A percentile compares a stretch with the other conserved stretches of the same genome.
Conservation (phyloP, 1,284 basidiomycete genomes). For the Caloboletus inedulis region DNA sequence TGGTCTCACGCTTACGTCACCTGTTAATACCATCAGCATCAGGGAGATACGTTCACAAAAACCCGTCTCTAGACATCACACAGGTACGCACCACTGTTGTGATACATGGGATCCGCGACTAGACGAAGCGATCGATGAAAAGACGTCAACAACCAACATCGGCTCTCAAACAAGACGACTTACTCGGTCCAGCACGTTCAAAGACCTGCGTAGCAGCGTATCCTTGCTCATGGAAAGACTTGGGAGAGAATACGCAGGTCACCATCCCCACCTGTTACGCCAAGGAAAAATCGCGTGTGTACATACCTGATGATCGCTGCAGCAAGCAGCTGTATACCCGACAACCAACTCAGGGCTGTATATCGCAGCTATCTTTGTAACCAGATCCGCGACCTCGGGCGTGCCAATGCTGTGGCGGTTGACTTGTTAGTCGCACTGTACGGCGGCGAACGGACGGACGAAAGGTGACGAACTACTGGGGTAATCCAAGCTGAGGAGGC, state of each 20-base stretch:
- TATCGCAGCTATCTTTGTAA: constrained; percentile 67
- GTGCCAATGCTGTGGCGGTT: constrained; percentile 64
- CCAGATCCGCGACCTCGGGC: constrained; percentile 68
- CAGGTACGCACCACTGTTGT: constrained; percentile 60
- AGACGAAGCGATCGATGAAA: constrained; percentile 3
- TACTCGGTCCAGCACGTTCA: constrained; percentile 76
- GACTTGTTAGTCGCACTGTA: background rate
- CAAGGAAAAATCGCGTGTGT: background rate
- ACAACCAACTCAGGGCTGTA: constrained; percentile 82
- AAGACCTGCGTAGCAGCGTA: constrained; percentile 81
- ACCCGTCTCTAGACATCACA: background rate
- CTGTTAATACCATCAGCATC: constrained; percentile 36
- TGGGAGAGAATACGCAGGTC: background rate
- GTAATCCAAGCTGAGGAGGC: constrained; percentile 77
- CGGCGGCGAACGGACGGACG: background rate
- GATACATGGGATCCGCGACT: constrained; percentile 85
- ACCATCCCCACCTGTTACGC: background rate
- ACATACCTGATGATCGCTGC: constrained; percentile 78
- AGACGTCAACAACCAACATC: background rate
- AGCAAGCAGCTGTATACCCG: constrained; percentile 77
- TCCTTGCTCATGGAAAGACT: constrained; percentile 80
- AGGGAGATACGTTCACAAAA: background rate
- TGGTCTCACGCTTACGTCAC: constrained; percentile 71
- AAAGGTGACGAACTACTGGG: constrained; percentile 43
- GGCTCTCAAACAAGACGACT: constrained; percentile 17